Conservation (phyloP, 495 filamentous ascomycete genomes). For the Articulospora tetracladia region DNA sequence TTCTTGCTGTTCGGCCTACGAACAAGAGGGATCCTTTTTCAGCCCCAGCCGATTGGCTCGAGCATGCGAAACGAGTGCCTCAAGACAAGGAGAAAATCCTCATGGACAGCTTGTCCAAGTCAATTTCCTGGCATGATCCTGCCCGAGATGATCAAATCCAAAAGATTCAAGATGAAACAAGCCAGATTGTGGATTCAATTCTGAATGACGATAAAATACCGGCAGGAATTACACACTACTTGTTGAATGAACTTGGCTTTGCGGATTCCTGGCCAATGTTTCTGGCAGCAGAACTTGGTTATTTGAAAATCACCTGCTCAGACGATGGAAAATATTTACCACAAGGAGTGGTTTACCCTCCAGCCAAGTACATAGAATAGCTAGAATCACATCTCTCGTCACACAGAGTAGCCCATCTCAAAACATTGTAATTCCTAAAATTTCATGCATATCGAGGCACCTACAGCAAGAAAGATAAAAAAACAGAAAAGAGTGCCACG, state of each 20-base stretch:
- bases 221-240: background rate
- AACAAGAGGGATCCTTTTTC: background rate
- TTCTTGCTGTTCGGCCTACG: background rate
- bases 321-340: background rate
- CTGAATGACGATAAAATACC: background rate
- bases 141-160: background rate
- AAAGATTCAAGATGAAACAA: background rate
- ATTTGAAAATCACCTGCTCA: background rate
- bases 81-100: background rate
- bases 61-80: background rate
- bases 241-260: background rate
- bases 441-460: no score
- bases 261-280: background rate
- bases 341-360: background rate
- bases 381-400: no score
- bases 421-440: no score
- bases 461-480: no score
- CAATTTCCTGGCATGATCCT: background rate
- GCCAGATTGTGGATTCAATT: background rate
- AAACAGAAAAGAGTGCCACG: no score
- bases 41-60: background rate
- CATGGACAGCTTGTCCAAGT: background rate
- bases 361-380: background rate
- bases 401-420: no score
- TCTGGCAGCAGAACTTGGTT: background rate